Conservation (phyloP, 2,329 filamentous ascomycete species). For the Macrophomina tecta region DNA sequence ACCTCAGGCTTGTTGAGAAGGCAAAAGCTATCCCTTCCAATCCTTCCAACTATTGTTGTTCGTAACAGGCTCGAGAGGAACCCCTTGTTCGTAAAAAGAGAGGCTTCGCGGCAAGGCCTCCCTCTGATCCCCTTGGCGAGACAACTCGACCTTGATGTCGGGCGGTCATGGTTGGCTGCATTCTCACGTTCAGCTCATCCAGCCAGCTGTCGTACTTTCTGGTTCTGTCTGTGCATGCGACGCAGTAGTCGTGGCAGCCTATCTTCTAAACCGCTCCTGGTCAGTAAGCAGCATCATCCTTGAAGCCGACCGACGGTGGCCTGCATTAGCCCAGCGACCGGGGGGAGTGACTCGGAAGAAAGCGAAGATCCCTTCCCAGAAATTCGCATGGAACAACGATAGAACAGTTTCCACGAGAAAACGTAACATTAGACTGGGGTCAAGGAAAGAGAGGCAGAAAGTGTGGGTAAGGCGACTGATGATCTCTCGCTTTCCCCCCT, state of each 20-base stretch:
- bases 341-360: no score
- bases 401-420: not conserved
- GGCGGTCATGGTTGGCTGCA: not conserved
- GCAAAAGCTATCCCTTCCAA: no score
- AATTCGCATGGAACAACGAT: slow-evolving; percentile 1
- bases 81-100: no score
- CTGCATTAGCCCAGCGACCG: slow-evolving; percentile 12
- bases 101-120: no score
- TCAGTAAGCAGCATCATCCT: not conserved
- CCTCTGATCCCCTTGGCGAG: no score
- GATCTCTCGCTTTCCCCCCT: not conserved
- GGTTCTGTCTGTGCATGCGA: slow-evolving; percentile 9
- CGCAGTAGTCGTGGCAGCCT: not conserved
- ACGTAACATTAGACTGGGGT: slow-evolving; percentile 10
- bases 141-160: no score
- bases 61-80: no score
- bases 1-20: no score
- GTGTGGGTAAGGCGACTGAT: not conserved
- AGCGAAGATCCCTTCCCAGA: not conserved
- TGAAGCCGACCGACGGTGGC: not conserved
- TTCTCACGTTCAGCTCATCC: not conserved
- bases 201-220: not conserved
- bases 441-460: not conserved
- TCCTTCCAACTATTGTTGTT: no score
- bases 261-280: not conserved